These are phyloP conservation scores for Penicillium olsonii DNA, from an alignment of 2,329 filamentous ascomycete species.

Conservation along the genomic window DNA sequence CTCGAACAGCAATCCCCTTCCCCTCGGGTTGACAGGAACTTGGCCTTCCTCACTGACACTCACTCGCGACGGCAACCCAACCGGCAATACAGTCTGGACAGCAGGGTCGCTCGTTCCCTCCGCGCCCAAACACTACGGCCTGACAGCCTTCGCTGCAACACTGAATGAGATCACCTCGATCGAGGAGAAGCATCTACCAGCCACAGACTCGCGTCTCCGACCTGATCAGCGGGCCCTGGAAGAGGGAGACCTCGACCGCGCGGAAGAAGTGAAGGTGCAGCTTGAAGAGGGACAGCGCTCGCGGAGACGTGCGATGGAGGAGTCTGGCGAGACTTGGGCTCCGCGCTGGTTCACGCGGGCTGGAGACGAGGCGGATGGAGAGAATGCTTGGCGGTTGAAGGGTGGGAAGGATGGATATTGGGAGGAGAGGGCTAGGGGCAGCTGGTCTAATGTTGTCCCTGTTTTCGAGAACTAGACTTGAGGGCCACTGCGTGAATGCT, in stretches of 20 bases:
- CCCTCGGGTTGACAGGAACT: slow-evolving; percentile 72
- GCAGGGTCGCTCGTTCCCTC: slow-evolving; percentile 77
- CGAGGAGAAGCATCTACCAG: slow-evolving; percentile 72
- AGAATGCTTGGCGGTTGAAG: slow-evolving; percentile 68
- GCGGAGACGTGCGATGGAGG: slow-evolving; percentile 74
- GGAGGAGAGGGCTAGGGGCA: slow-evolving; percentile 73
- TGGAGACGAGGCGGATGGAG: slow-evolving; percentile 42
- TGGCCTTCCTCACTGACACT: slow-evolving; percentile 78
- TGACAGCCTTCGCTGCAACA: slow-evolving; percentile 80
- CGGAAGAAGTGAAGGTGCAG: slow-evolving; percentile 77
- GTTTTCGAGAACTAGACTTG: slow-evolving; percentile 52
- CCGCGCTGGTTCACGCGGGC: slow-evolving; percentile 84
- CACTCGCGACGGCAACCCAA: slow-evolving; percentile 62
- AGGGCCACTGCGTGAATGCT: slow-evolving; percentile 1
- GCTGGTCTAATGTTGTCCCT: slow-evolving; percentile 62
- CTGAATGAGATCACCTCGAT: slow-evolving; percentile 86
- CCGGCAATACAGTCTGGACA: slow-evolving; percentile 73
- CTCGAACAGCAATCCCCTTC: slow-evolving; percentile 63
- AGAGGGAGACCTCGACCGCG: slow-evolving; percentile 75
- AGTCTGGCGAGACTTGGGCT: slow-evolving; percentile 68
- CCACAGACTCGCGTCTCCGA: slow-evolving; percentile 79
- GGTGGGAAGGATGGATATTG: slow-evolving; percentile 87
- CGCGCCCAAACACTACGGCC: slow-evolving; percentile 77
- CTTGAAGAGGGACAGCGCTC: slow-evolving; percentile 84
- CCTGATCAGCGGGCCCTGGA: slow-evolving; percentile 88